A percentile compares a stretch with the other conserved stretches of the same genome.
These are phyloP conservation scores for Pythium inflatum DNA, from an alignment of 352 stramenopile genomes.

Conservation along the genomic window DNA sequence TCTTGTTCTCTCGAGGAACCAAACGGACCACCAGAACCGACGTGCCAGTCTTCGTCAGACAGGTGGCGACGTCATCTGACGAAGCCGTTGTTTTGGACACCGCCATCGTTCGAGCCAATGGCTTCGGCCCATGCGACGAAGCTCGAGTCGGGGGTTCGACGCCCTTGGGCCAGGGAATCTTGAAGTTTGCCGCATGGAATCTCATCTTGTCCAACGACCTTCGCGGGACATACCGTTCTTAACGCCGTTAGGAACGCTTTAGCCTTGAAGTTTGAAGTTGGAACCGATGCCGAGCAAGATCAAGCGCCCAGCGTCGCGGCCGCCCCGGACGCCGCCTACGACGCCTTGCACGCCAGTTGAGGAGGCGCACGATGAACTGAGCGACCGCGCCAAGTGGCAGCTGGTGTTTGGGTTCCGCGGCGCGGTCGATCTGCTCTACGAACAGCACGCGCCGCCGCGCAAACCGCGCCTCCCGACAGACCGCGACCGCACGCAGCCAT, in stretches of 20 bases:
- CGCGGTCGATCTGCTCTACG: conserved; percentile 59
- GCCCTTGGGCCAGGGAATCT: conserved; percentile 29
- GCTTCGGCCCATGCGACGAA: conserved; percentile 24
- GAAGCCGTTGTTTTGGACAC: neutral
- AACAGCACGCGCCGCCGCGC: conserved; percentile 33
- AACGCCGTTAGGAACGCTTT: conserved; percentile 13
- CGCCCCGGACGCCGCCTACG: neutral
- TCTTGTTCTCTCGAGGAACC: neutral
- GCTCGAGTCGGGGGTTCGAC: conserved; percentile 19
- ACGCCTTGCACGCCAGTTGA: neutral
- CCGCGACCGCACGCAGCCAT: conserved; percentile 41
- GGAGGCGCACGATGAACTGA: neutral
- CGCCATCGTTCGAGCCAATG: conserved; percentile 12
- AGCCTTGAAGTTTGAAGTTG: conserved; percentile 14
- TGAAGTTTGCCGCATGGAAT: conserved; percentile 28
- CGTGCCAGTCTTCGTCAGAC: neutral
- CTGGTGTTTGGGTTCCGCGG: conserved; percentile 65
- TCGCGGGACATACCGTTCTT: conserved; percentile 17
- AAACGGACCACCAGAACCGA: conserved; percentile 9
- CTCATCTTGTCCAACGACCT: conserved; percentile 26
- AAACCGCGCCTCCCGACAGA: conserved; percentile 56
- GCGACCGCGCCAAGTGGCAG: conserved; percentile 44
- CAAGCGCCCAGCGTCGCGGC: neutral
- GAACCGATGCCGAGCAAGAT: neutral
- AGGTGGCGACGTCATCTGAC: neutral